Evolutionary conservation across 495 filamentous ascomycete species (phyloP).

Genomic region (Podospora pseudoanserina): DNA sequence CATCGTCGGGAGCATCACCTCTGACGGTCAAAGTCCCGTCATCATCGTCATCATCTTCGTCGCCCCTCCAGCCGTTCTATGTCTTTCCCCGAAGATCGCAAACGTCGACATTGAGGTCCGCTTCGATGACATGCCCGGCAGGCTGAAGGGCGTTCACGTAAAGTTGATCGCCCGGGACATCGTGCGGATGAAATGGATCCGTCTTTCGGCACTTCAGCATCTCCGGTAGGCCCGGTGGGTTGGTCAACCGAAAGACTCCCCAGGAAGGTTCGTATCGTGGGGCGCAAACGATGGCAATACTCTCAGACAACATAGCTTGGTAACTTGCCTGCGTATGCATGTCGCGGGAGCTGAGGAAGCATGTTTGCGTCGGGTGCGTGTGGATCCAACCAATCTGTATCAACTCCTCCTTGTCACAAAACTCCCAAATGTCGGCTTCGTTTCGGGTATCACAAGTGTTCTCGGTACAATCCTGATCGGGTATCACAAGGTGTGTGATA

Average conservation of each 20-base stretch:
- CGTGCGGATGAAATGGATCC: constrained; percentile 73
- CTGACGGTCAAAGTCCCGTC: neutral
- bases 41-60: neutral
- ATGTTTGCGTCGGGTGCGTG: constrained; percentile 93
- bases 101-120: constrained; percentile 26
- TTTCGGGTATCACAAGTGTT: constrained; percentile 94
- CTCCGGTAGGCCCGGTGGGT: constrained; percentile 81
- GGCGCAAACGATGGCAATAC: constrained; percentile 94
- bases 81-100: constrained; percentile 22
- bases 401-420: constrained; percentile 77
- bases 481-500: constrained; percentile 81
- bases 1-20: neutral
- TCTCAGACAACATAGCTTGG: constrained; percentile 90
- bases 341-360: constrained; percentile 94
- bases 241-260: constrained; percentile 88
- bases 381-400: constrained; percentile 97
- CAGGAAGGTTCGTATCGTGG: constrained; percentile 76
- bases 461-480: constrained; percentile 80
- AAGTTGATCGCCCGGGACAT: constrained; percentile 51
- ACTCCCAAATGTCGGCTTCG: constrained; percentile 77
- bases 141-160: constrained; percentile 77
- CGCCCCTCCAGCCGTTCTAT: neutral
- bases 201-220: constrained; percentile 71
- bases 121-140: constrained; percentile 82
- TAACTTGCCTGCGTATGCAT: constrained; percentile 90